Evolutionary conservation across 2,329 filamentous ascomycete genomes (phyloP), one percentile per base, ranked within the genome.

Genomic region (Aquanectria penicillioides): DNA sequence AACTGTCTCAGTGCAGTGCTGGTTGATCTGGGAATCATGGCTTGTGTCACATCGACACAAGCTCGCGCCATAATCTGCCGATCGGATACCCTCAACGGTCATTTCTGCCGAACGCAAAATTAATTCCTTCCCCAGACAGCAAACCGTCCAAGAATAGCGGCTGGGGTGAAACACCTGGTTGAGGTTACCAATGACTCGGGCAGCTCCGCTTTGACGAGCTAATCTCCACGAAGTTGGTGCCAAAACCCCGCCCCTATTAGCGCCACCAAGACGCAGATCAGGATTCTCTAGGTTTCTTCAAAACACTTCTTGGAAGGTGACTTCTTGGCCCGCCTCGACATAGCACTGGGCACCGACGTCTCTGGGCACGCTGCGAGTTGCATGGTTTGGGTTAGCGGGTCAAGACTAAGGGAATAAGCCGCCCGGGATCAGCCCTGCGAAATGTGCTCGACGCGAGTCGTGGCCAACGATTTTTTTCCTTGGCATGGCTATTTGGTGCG

Each of bases 391-490:
- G 17, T 33, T 38, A 36, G 53, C 18, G 22, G 6, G 23, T 12
- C 7, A 9, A 9, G 26, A 18, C 18, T 7, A 47, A 20, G 12
- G 17, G 20, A 15, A 18, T 4, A 20, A 17, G 18, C 18, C 9
- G 22, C 26, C 49, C 15, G 29, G 50, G 22, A 44, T 22, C 10
- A 38, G 31, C 23, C 54, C 47, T 40, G 47, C 6, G 26, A 17
- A 23, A 31, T 41, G 20, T 46, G 23, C 46, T 23, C 7, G 13
- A 11, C 54, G 33, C 25, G 47, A 57, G 38, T 57, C 54, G 47
- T 38, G 47, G 8, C 29, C 7, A 38, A 33, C 54, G 54, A 57
- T 57, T 47, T 28, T 34, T 44, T 17, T 22, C 41, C 9, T 22
- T 17, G 41, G 25, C 4, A 12, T 46, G 17, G 10, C 15, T 15